phyloP scores from a whole-genome alignment of 208 protist species.

The Entamoeba invadens region DNA sequence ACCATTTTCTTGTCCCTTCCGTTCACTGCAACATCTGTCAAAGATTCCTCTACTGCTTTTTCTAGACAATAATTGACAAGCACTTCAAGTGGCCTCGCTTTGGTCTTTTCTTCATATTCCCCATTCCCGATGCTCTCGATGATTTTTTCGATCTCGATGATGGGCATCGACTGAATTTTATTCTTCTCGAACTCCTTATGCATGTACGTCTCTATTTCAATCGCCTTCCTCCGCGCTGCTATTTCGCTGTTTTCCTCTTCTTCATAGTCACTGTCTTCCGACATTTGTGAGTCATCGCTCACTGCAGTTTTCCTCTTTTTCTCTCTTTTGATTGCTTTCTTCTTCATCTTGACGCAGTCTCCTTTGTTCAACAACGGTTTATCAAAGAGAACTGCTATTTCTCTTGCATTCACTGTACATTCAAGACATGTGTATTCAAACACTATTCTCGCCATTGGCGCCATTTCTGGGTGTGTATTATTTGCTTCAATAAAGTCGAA shows the following conservation, averaged over 20 bases:
- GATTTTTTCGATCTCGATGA: background rate
- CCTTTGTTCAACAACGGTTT: background rate
- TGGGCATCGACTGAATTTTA: background rate
- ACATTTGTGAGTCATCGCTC: background rate
- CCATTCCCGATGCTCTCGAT: background rate
- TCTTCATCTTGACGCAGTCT: background rate
- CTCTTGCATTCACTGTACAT: background rate
- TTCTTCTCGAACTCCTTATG: background rate
- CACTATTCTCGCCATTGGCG: background rate
- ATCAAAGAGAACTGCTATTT: background rate
- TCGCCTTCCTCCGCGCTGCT: background rate
- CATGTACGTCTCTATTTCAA: background rate
- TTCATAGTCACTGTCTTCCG: background rate
- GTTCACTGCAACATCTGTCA: no score
- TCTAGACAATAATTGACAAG: background rate
- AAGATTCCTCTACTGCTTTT: background rate
- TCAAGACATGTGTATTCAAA: background rate
- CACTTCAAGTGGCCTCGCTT: background rate
- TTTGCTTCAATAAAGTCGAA: background rate
- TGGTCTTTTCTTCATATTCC: no score
- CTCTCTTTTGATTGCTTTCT: background rate
- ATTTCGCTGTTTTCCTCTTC: background rate
- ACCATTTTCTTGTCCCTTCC: background rate
- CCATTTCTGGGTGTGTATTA: background rate
- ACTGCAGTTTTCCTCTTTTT: background rate